phyloP scores from a whole-genome alignment of 2,329 filamentous ascomycete genomes.

The Aureobasidium zeae region DNA sequence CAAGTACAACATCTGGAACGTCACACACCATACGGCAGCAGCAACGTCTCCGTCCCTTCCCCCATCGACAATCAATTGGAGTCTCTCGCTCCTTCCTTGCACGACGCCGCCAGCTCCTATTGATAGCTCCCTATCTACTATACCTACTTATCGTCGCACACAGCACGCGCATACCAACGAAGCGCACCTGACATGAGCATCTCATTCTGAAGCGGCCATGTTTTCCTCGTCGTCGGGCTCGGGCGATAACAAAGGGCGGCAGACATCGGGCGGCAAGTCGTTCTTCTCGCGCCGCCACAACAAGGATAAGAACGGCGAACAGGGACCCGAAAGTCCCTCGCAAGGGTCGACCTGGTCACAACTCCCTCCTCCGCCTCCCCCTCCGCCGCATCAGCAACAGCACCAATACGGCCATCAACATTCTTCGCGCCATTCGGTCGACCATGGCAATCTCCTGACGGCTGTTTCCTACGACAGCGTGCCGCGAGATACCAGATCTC shows the following conservation, averaged over 20 bases:
- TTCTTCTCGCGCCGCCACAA: conserved; percentile 72
- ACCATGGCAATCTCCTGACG: conserved; percentile 67
- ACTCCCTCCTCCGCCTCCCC: conserved; percentile 52
- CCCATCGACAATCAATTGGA: conserved; percentile 13
- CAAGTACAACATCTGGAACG: too few species aligned
- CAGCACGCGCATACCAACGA: not conserved
- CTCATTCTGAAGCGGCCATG: conserved; percentile 21
- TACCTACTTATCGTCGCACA: not conserved
- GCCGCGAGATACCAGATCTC: conserved; percentile 55
- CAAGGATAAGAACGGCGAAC: conserved; percentile 61
- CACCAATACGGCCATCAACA: conserved; percentile 53
- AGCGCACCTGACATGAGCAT: conserved; percentile 11
- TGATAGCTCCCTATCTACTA: too few species aligned
- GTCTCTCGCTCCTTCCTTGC: conserved; percentile 8
- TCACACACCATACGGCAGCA: too few species aligned
- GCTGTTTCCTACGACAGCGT: conserved; percentile 78
- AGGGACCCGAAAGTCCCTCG: conserved; percentile 41
- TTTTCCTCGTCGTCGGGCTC: conserved; percentile 31
- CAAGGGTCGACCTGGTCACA: conserved; percentile 43
- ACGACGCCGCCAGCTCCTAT: too few species aligned
- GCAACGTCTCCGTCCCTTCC: too few species aligned
- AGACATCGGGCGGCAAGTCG: conserved; percentile 70
- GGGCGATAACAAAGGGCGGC: conserved; percentile 66
- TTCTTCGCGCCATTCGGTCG: conserved; percentile 52
- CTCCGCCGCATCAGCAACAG: conserved; percentile 39